These are phyloP conservation scores for Lipomyces oligophaga DNA, from an alignment of 805 yeast species.

Conservation along the genomic window DNA sequence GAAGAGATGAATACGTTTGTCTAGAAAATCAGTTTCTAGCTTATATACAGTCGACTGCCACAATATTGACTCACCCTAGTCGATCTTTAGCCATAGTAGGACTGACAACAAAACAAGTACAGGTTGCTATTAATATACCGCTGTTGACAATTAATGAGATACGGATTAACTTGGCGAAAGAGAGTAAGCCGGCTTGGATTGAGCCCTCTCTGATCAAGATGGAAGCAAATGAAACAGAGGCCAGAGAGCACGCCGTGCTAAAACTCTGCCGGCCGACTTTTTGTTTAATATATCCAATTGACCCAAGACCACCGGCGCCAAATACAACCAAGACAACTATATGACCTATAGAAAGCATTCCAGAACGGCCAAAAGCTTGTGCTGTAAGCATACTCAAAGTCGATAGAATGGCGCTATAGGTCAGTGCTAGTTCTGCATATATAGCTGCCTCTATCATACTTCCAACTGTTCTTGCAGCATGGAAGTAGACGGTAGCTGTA, in stretches of 20 bases:
- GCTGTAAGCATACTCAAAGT: slow-evolving; percentile 52
- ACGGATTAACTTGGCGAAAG: slow-evolving; percentile 51
- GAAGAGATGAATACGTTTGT: background rate
- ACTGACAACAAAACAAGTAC: slow-evolving; percentile 59
- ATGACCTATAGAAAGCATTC: slow-evolving; percentile 38
- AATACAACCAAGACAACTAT: slow-evolving; percentile 49
- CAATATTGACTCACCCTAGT: slow-evolving; percentile 45
- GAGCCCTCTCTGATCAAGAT: slow-evolving; percentile 73
- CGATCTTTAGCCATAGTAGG: slow-evolving; percentile 58
- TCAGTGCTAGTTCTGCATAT: slow-evolving; percentile 54
- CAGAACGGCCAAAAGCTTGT: slow-evolving; percentile 44
- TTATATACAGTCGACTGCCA: slow-evolving; percentile 38
- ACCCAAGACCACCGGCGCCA: slow-evolving; percentile 56
- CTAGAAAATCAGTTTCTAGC: too few species aligned
- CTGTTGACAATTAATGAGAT: slow-evolving; percentile 54
- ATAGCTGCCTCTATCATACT: slow-evolving; percentile 71
- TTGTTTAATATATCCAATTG: slow-evolving; percentile 67
- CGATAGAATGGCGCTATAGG: slow-evolving; percentile 53
- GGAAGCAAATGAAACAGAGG: slow-evolving; percentile 66
- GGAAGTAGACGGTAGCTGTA: slow-evolving; percentile 80
- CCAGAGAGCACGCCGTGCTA: slow-evolving; percentile 76
- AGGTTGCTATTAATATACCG: slow-evolving; percentile 60
- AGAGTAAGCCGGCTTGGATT: slow-evolving; percentile 54
- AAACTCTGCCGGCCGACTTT: slow-evolving; percentile 63
- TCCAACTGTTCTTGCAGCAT: slow-evolving; percentile 74